Base-by-base conservation (phyloP, 1,284 basidiomycete species). In the Heliocybe sulcata region DNA sequence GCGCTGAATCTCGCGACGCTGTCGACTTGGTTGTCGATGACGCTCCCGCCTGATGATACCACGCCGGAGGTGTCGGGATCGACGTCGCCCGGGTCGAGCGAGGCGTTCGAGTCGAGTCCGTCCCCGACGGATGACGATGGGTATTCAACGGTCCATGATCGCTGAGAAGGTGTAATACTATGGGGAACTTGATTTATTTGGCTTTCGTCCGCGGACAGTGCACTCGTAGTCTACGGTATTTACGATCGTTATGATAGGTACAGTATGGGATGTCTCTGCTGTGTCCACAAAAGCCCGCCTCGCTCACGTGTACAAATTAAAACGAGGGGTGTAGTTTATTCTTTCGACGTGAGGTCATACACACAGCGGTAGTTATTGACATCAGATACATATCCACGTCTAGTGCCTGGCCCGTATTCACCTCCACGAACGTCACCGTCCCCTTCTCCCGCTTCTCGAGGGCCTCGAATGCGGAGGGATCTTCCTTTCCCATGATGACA, bases 61-160 rank as follows among this genome's bases (percentile, higher is more conserved):
- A 42, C 38, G 16, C 38, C 38, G 16, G 38, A 42, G 38, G 38
- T 42, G 38, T n/a, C 16, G 16, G 38, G 38, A 16, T 42, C 38
- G 38, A 42, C 38, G 38, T 42, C 38, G 38, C 38, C 38, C 38
- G 38, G 38, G 38, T 42, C 38, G 38, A 42, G 38, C 38, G 38
- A 42, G 38, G n/a, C 38, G 19, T 42, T 42, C 19, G 38, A 42
- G 38, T n/a, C 16, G 16, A 42, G 38, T 20, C 38, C 38, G 38
- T n/a, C 16, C 4, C 19, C 38, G 38, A 16, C 16, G 38, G 38
- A 42, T 20, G 38, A 42, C 6, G 38, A 42, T 42, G 38, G 38
- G 16, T 42, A 42, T 20, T 42, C 38, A 16, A 42, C 38, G 4
- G 38, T 42, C 3, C 38, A 42, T 42, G 38, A 20, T 16, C 38